phyloP scores from a whole-genome alignment of 768 basidiomycete genomes.

The Pisolithus tinctorius region DNA sequence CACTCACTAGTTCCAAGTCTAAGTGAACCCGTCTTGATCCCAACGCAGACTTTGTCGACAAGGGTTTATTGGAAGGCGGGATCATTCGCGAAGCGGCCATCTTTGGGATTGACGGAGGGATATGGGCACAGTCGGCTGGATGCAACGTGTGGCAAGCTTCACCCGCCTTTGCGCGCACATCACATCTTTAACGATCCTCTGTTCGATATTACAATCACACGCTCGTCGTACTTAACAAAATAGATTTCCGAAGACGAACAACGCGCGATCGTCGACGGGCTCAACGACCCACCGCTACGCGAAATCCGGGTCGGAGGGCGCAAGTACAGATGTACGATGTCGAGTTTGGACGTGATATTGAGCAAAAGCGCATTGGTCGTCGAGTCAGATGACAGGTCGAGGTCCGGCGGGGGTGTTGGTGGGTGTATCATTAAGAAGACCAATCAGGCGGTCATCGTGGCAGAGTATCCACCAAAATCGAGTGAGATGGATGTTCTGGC shows the following conservation, averaged over 20 bases:
- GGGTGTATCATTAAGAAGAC: slow-evolving; percentile 23
- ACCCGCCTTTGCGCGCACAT: not conserved
- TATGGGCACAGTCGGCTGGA: slow-evolving; percentile 25
- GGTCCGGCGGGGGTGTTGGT: slow-evolving; percentile 9
- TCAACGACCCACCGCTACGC: slow-evolving; percentile 13
- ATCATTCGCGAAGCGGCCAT: slow-evolving; percentile 69
- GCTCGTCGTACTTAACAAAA: not conserved
- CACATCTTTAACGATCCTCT: not conserved
- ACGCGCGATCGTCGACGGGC: slow-evolving; percentile 13
- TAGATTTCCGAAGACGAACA: slow-evolving; percentile 20
- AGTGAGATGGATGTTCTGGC: not conserved
- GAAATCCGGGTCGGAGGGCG: slow-evolving; percentile 19
- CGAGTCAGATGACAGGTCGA: slow-evolving; percentile 10
- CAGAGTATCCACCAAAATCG: slow-evolving; percentile 10
- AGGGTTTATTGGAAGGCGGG: slow-evolving; percentile 66
- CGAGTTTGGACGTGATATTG: slow-evolving; percentile 19
- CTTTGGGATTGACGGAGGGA: slow-evolving; percentile 24
- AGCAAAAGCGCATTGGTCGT: not conserved
- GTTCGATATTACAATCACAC: not conserved
- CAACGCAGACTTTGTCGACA: slow-evolving; percentile 69
- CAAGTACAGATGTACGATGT: slow-evolving; percentile 21
- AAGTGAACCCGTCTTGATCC: no score
- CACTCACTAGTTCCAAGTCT: no score
- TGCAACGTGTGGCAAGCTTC: slow-evolving; percentile 16
- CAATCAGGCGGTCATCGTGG: slow-evolving; percentile 18